Conservation (phyloP, 371 early-diverging fungal genomes). For the Actinomortierella wolfii region DNA sequence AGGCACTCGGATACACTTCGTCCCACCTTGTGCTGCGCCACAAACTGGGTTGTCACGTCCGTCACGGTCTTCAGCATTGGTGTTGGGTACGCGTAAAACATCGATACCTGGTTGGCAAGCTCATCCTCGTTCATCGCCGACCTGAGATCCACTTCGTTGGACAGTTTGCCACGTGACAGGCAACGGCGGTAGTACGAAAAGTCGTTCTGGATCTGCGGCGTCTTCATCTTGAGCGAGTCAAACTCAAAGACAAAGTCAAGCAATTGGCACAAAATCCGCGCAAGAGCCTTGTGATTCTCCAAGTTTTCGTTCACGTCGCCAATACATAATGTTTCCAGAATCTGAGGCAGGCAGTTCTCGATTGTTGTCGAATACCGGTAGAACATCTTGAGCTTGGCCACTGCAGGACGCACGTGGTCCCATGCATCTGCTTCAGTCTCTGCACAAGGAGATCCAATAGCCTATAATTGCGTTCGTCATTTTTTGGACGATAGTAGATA, state of each 20-base stretch:
- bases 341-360: conserved; percentile 74
- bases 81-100: conserved; percentile 94
- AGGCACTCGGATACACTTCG: conserved; percentile 67
- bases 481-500: conserved; percentile 27
- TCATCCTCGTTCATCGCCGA: conserved; percentile 81
- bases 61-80: conserved; percentile 90
- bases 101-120: conserved; percentile 88
- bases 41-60: conserved; percentile 70
- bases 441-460: conserved; percentile 79
- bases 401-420: conserved; percentile 81
- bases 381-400: conserved; percentile 74
- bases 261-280: conserved; percentile 78
- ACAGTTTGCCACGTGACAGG: conserved; percentile 73
- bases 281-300: conserved; percentile 77
- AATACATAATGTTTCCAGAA: conserved; percentile 75
- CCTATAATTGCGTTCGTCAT: conserved; percentile 48
- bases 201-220: conserved; percentile 94
- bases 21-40: conserved; percentile 53
- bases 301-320: conserved; percentile 70
- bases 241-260: conserved; percentile 88
- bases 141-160: conserved; percentile 61
- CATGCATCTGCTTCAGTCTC: conserved; percentile 89
- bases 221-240: conserved; percentile 92
- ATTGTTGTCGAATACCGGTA: conserved; percentile 76
- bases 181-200: conserved; percentile 95